These are phyloP conservation scores for Salix koriyanagi DNA, from an alignment of 345 rosid genomes.

Conservation along the genomic window DNA sequence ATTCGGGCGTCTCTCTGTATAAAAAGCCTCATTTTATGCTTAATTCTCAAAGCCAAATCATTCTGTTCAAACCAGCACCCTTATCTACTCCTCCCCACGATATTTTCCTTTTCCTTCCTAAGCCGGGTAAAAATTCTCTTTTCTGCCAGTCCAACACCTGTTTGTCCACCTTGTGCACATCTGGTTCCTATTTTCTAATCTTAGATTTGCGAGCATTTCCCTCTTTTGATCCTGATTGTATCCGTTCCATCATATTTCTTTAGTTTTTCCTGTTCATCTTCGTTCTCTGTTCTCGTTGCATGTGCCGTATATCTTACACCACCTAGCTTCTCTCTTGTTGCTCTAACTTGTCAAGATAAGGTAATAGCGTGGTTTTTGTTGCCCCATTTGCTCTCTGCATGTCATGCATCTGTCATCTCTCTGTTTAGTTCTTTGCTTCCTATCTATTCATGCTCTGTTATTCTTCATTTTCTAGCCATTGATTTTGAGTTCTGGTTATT, in stretches of 20 bases:
- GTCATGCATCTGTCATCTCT: neutral
- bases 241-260: neutral
- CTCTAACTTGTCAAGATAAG: neutral
- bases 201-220: constrained; percentile 17
- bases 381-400: neutral
- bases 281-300: neutral
- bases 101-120: neutral
- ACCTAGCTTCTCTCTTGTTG: too few relatives aligned
- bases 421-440: neutral
- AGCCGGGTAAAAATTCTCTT: neutral
- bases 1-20: neutral
- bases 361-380: neutral
- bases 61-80: neutral
- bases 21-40: constrained; percentile 1
- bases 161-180: neutral
- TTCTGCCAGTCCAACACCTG: neutral
- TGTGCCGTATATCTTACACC: neutral
- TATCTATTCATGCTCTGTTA: neutral
- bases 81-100: neutral
- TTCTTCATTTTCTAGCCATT: neutral
- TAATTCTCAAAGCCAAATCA: neutral
- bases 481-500: constrained; percentile 12
- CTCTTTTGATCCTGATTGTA: neutral
- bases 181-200: too few relatives aligned
- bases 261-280: neutral